Base-by-base conservation (phyloP, 1,284 basidiomycete genomes). In the Termitomyces sp. region DNA sequence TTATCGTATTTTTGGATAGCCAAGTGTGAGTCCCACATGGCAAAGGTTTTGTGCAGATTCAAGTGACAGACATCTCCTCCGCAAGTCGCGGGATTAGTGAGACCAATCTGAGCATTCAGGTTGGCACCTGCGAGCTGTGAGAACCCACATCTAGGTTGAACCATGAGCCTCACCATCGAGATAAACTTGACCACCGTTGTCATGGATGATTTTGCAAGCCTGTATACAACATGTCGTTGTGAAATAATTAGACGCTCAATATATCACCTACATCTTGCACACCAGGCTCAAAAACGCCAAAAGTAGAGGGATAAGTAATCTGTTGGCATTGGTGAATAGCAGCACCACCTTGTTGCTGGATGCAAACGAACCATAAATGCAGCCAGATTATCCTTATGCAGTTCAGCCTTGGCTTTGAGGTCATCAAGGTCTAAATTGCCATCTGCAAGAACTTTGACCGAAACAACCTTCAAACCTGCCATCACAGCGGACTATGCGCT, bases 61-160 rank as follows among this genome's bases (percentile, higher is more conserved):
- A 98, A 80, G 70, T 99, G 96, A 67, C 94, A 97, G 40, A 99
- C 94, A 71, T 99, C 96, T 54, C 94, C 96, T 50, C 96, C 96
- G 67, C 95, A 97, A 33, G 83, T 88, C 4, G 91, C 93, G n/a
- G 96, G 94, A 68, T 94, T 94, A 21, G 96, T 98, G 54, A 98
- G 70, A 26, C 96, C 96, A 61, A 99, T 86, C 68, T 98, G 92
- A 28, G 94, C 94, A 70, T 99, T 98, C 63, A 98, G 77, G 69
- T 99, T 98, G 52, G 95, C 95, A 63, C 84, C 82, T 80, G 53
- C 8, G 31, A 26, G 3, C 7, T 24, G 40, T 64, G 24, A 60
- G 26, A n/a, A 52, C 17, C 28, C 4, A 15, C 1, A 17, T 5
- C 19, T 4, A 2, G 5, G 26, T 47, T 12, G n/a, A 28, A 4